A percentile compares a stretch with the other conserved stretches of the same genome.
phyloP scores from a whole-genome alignment of 1,284 basidiomycete species.

The Leucoagaricus sp. region DNA sequence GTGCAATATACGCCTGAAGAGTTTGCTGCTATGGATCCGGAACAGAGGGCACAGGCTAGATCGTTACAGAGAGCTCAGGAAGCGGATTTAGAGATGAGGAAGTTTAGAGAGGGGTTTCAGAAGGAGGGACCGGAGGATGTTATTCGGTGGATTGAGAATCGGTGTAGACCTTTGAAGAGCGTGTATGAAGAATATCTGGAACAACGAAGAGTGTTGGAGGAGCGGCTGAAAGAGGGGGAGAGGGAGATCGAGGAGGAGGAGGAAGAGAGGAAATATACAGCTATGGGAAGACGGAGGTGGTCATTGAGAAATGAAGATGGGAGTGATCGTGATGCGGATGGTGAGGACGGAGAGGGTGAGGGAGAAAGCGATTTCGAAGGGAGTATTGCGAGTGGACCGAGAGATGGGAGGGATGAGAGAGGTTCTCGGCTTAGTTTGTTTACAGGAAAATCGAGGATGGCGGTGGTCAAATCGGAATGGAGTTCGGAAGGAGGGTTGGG shows the following conservation, averaged over 20 bases:
- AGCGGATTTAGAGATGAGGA: conserved; percentile 10
- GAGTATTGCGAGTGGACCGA: too few species aligned
- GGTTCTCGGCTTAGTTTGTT: neutral
- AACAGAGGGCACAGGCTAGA: conserved; percentile 3
- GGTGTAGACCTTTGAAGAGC: conserved; percentile 10
- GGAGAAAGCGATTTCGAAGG: too few species aligned
- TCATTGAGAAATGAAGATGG: conserved; percentile 9
- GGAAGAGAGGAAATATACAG: conserved; percentile 10
- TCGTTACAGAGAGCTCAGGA: conserved; percentile 12
- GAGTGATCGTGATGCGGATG: too few species aligned
- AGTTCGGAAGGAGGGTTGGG: conserved; percentile 9
- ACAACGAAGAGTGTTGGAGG: conserved; percentile 9
- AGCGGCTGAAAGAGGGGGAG: conserved; percentile 7
- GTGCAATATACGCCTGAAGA: conserved; percentile 8
- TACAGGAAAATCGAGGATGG: neutral
- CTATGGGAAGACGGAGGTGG: conserved; percentile 10
- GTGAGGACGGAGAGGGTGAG: too few species aligned
- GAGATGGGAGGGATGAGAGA: conserved; percentile 1
- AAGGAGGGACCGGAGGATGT: conserved; percentile 12
- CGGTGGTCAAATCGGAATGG: conserved; percentile 10
- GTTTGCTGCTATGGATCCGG: conserved; percentile 6
- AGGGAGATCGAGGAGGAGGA: conserved; percentile 12
- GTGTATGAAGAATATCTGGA: conserved; percentile 14
- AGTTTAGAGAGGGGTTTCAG: conserved; percentile 7
- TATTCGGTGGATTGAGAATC: conserved; percentile 14